Percentiles rank a stretch among this genome's conserved stretches.
Conservation (phyloP, 2,329 filamentous ascomycete species). For the Aspergillus phoenicis region DNA sequence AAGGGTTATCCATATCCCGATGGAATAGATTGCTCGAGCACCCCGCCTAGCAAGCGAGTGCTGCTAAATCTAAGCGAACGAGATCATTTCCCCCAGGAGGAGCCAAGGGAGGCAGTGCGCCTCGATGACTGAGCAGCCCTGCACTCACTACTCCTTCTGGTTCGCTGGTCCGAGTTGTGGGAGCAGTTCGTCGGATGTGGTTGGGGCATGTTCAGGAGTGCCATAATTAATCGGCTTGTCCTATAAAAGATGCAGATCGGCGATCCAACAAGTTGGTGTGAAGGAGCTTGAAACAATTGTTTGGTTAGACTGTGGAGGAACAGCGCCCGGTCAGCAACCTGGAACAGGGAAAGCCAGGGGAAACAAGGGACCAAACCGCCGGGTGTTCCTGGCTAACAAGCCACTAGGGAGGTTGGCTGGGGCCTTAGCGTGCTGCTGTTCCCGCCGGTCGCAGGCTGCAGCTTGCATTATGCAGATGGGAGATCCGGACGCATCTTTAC, state of each 20-base stretch:
- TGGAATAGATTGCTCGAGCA: background rate
- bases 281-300: background rate
- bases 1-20: conserved; percentile 12
- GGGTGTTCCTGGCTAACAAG: conserved; percentile 7
- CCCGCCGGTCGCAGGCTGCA: conserved; percentile 3
- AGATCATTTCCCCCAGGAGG: conserved; percentile 10
- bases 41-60: conserved; percentile 12
- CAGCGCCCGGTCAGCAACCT: background rate
- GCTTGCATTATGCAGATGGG: background rate
- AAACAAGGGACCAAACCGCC: background rate
- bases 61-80: conserved; percentile 5
- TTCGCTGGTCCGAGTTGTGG: conserved; percentile 13
- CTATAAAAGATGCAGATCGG: background rate
- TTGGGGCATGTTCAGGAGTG: background rate
- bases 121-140: background rate
- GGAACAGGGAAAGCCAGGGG: background rate
- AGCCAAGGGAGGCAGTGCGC: conserved; percentile 22
- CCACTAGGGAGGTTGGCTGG: conserved; percentile 1
- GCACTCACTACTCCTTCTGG: background rate
- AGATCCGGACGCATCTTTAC: background rate
- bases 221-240: background rate
- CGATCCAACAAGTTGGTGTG: background rate
- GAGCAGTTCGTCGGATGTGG: conserved; percentile 11
- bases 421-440: background rate
- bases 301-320: background rate